Percentiles rank a stretch among this genome's conserved stretches.
phyloP scores from a whole-genome alignment of 2,329 filamentous ascomycete genomes.

The Plenodomus biglobosus region DNA sequence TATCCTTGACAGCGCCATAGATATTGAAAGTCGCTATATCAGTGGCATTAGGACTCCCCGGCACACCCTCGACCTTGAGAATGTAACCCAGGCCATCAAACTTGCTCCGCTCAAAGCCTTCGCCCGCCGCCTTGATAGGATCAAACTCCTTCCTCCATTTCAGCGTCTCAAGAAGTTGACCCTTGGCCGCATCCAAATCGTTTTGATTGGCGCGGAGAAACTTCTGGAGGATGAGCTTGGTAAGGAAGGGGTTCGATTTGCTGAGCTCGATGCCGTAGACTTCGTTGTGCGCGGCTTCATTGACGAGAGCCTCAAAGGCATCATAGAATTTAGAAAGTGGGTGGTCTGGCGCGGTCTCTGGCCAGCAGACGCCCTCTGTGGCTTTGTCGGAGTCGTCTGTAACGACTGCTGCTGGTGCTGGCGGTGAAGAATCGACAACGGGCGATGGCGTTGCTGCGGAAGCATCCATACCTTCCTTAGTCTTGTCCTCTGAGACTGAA shows the following conservation, averaged over 20 bases:
- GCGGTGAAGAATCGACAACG: background rate
- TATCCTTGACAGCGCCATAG: constrained; percentile 83
- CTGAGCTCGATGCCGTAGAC: constrained; percentile 81
- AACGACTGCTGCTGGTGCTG: constrained; percentile 4
- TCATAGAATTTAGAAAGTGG: constrained; percentile 60
- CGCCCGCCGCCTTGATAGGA: constrained; percentile 65
- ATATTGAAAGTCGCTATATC: constrained; percentile 87
- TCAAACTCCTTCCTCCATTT: constrained; percentile 80
- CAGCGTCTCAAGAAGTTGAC: constrained; percentile 77
- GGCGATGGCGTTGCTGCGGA: background rate
- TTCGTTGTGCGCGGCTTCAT: constrained; percentile 65
- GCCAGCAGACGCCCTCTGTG: constrained; percentile 34
- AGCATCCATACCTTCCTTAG: background rate
- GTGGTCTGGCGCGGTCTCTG: constrained; percentile 41
- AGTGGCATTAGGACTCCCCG: constrained; percentile 57
- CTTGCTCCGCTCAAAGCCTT: constrained; percentile 65
- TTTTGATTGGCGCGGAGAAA: constrained; percentile 88
- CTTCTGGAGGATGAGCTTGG: constrained; percentile 85
- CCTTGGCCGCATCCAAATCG: constrained; percentile 70
- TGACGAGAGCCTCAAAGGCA: constrained; percentile 60
- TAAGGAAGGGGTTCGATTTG: constrained; percentile 62
- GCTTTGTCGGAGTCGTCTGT: constrained; percentile 6
- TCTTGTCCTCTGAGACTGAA: constrained; percentile 12
- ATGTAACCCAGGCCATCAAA: constrained; percentile 81
- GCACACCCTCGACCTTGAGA: constrained; percentile 64